These are phyloP conservation scores for Delonix regia DNA, from an alignment of 306 rosid species.

Conservation along the genomic window DNA sequence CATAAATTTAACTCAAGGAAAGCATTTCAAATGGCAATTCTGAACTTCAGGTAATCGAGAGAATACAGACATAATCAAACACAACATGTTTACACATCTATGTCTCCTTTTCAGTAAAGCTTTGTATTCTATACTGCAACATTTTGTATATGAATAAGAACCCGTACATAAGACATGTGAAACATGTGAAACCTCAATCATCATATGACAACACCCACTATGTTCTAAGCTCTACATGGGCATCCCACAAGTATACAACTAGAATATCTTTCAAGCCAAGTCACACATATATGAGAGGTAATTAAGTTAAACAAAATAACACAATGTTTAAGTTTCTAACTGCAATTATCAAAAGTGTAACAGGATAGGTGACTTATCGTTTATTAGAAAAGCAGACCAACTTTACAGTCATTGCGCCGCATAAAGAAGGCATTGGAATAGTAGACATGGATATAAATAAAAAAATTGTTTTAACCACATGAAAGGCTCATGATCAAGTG, in stretches of 20 bases:
- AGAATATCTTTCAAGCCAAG: background rate
- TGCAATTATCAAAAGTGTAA: background rate
- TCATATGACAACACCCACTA: background rate
- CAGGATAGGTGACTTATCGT: background rate
- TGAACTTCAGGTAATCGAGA: background rate
- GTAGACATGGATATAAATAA: background rate
- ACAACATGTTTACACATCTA: background rate
- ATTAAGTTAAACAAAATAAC: background rate
- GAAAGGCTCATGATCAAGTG: background rate
- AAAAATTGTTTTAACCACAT: background rate
- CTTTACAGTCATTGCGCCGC: background rate
- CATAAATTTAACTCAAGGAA: constrained; percentile 1
- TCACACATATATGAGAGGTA: background rate
- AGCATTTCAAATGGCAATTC: background rate
- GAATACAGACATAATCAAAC: background rate
- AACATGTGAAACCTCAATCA: background rate
- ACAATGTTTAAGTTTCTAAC: background rate
- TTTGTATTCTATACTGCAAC: background rate
- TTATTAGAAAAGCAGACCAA: background rate
- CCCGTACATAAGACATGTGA: no score
- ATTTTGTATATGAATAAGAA: background rate
- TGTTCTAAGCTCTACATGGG: background rate
- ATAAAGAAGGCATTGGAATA: background rate
- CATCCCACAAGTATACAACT: background rate
- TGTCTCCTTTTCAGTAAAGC: background rate